These are phyloP conservation scores for Fusarium algeriense DNA, from an alignment of 2,329 filamentous ascomycete genomes.

Conservation along the genomic window DNA sequence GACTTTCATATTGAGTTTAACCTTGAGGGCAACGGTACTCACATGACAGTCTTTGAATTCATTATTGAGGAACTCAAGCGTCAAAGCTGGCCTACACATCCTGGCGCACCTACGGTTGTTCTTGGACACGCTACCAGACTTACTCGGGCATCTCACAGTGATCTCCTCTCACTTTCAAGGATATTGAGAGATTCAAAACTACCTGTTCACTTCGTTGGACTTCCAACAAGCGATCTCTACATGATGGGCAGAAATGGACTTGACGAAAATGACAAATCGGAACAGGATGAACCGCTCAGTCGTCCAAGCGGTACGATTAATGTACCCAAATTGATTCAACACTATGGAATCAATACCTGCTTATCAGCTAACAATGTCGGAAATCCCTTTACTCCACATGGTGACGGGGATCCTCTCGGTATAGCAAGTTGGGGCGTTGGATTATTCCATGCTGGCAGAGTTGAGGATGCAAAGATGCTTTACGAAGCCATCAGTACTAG, in stretches of 20 bases:
- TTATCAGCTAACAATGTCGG: slow-evolving; percentile 11
- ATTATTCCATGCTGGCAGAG: slow-evolving; percentile 8
- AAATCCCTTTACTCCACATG: slow-evolving; percentile 7
- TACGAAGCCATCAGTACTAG: slow-evolving; percentile 17
- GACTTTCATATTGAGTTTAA: slow-evolving; percentile 25
- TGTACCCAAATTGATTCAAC: slow-evolving; percentile 7
- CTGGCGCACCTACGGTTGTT: background rate
- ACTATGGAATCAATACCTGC: slow-evolving; percentile 5
- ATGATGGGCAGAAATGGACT: slow-evolving; percentile 11
- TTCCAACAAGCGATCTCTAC: slow-evolving; percentile 15
- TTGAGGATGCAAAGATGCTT: background rate
- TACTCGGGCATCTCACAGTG: background rate
- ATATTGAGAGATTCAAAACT: background rate
- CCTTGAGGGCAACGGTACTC: background rate
- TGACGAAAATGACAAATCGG: rapidly evolving
- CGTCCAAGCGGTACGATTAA: slow-evolving; percentile 17
- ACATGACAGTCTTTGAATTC: background rate
- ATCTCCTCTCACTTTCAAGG: background rate
- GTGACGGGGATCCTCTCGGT: background rate
- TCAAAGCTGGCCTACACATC: background rate
- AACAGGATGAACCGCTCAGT: background rate
- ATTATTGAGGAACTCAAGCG: background rate
- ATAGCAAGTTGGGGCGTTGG: slow-evolving; percentile 17
- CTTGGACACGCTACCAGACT: slow-evolving; percentile 19
- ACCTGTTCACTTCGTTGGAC: slow-evolving; percentile 1